phyloP scores from a whole-genome alignment of 1,284 basidiomycete species.

The Rhodotorula mucilaginosa region DNA sequence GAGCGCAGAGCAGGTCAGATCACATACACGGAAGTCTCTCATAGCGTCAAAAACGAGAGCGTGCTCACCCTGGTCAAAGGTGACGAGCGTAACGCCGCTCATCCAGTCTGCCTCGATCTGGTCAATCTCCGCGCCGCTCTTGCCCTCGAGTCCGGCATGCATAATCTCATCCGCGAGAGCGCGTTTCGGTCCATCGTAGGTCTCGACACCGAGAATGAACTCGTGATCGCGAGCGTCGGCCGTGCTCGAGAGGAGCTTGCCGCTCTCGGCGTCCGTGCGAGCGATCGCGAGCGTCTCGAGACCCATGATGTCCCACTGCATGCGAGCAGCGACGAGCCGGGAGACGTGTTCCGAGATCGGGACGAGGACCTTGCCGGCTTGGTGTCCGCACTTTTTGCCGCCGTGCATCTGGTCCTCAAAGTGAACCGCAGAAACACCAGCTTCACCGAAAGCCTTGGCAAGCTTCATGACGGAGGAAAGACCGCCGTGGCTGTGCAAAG shows the following conservation, averaged over 20 bases:
- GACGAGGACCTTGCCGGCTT: conserved; percentile 89
- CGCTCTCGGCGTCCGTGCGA: conserved; percentile 88
- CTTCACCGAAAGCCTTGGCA: conserved; percentile 86
- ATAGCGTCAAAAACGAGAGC: neutral
- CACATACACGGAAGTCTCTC: neutral
- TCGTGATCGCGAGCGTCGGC: conserved; percentile 69
- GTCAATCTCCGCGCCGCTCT: conserved; percentile 68
- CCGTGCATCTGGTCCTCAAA: conserved; percentile 90
- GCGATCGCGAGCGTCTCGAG: conserved; percentile 85
- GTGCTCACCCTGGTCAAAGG: conserved; percentile 73
- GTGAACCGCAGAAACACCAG: conserved; percentile 83
- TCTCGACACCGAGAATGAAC: conserved; percentile 66
- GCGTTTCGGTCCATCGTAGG: conserved; percentile 49
- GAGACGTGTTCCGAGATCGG: conserved; percentile 81
- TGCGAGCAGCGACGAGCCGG: conserved; percentile 75
- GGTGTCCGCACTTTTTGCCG: conserved; percentile 89
- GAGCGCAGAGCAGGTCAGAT: neutral
- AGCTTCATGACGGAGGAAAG: conserved; percentile 95
- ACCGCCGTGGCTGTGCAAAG: conserved; percentile 70
- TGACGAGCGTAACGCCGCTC: conserved; percentile 66
- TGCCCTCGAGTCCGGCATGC: conserved; percentile 69
- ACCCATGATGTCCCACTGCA: conserved; percentile 83
- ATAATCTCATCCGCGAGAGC: conserved; percentile 68
- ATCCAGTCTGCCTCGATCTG: conserved; percentile 76
- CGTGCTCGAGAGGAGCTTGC: conserved; percentile 76